Evolutionary conservation across 306 rosid genomes (phyloP), one percentile per base, ranked within the genome.

Genomic region (Corylus avellana): DNA sequence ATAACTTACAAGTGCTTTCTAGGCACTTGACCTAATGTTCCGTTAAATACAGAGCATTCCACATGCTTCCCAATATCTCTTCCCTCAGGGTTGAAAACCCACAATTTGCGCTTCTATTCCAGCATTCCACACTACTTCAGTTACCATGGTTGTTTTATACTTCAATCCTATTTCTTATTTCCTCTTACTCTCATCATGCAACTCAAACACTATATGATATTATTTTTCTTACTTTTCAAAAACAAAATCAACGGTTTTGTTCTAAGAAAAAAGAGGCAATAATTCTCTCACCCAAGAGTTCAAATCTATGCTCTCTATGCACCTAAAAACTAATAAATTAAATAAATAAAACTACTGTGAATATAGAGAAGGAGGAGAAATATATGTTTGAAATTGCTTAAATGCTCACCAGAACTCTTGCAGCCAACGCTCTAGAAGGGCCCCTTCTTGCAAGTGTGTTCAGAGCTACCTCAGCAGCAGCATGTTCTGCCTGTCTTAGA

Each of bases 401-500:
- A 67, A 10, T 63, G 72, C 92, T 87, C 78, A 90, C 98, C 93
- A 91, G 80, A 80, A 93, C 91, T 87, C 97, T 89, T 48, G 98
- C 98, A 46, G 97, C 93, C 79, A 93, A 83, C 49, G 92, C 87
- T 83, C 88, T 91, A 56, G 94, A 93, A 35, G 94, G 98, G 75
- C 97, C 97, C 87, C 91, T 76, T 48, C 77, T 77, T 57, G 93
- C 98, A 54, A 93, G 87, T 20, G 92, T 87, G 78, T 75, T 87
- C 37, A 93, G 87, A 74, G 98, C 98, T 44, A 90, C 89, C 76
- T 91, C 94, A 37, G 98, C 98, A 29, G 97, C 98, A 37, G 92
- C 92, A 86, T 93, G 98, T 74, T 93, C 97, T 0, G 97, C 97
- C 72, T 91, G 94, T 79, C 98, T 85, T 58, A 93, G 92, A 49